Percentiles rank a stretch among this genome's conserved stretches.
Evolutionary conservation across 1,284 basidiomycete species (phyloP).

Genomic region (Trichosporon asahii): DNA sequence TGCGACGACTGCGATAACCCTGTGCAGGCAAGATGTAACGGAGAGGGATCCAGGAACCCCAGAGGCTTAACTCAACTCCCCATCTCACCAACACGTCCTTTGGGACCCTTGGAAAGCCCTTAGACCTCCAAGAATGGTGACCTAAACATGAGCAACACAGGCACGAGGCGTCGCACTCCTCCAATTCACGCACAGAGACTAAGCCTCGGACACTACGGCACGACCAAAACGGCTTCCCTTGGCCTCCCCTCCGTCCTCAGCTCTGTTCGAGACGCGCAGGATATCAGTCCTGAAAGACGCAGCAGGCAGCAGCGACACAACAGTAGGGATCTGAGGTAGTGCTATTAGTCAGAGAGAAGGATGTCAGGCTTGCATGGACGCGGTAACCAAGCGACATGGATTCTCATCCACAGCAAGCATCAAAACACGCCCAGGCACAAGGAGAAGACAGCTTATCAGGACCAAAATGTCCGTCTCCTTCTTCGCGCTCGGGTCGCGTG

Average conservation of each 20-base stretch:
- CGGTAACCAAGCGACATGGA: background rate
- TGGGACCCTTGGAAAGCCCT: too few relatives aligned
- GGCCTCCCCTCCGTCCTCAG: background rate
- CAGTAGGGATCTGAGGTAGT: background rate
- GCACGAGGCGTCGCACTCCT: background rate
- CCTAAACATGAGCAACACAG: constrained; percentile 5
- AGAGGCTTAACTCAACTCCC: too few relatives aligned
- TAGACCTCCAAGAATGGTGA: background rate
- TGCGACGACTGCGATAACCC: too few relatives aligned
- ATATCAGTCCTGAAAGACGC: too few relatives aligned
- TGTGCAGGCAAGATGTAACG: too few relatives aligned
- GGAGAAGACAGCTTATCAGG: background rate
- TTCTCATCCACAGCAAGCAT: background rate
- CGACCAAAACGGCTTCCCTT: too few relatives aligned
- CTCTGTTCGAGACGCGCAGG: background rate
- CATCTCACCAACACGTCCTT: too few relatives aligned
- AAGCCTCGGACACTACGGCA: background rate
- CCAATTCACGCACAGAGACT: background rate
- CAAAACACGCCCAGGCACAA: background rate
- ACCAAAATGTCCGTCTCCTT: constrained; percentile 1
- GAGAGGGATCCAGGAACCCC: too few relatives aligned
- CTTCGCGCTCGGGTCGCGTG: background rate
- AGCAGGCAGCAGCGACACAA: background rate
- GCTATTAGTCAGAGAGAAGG: background rate
- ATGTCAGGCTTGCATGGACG: background rate